A percentile compares a stretch with the other conserved stretches of the same genome.
Evolutionary conservation across 2,329 filamentous ascomycete species (phyloP).

Genomic region (Trichoderma atroviride): DNA sequence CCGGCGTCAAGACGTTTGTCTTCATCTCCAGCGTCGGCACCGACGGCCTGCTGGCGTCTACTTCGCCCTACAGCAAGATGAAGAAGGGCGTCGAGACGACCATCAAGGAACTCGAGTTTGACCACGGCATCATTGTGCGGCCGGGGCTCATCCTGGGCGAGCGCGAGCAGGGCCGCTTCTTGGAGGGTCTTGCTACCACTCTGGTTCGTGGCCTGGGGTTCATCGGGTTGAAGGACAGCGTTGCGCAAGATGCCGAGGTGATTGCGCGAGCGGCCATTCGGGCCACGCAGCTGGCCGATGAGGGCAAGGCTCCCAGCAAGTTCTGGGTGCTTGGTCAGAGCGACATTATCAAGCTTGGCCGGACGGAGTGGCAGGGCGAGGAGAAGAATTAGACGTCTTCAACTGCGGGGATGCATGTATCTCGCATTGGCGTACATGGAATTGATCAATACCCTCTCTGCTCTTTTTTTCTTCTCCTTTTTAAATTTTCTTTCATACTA

Average conservation of each 20-base stretch:
- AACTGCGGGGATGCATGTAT: not conserved
- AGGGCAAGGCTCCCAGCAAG: slow-evolving; percentile 61
- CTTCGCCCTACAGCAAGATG: slow-evolving; percentile 66
- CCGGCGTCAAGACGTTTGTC: slow-evolving; percentile 74
- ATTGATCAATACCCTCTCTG: not conserved
- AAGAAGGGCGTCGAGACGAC: slow-evolving; percentile 86
- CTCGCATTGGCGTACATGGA: not conserved
- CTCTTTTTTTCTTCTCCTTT: not conserved
- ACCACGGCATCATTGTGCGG: slow-evolving; percentile 71
- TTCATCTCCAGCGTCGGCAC: slow-evolving; percentile 67
- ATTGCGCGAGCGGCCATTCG: slow-evolving; percentile 69
- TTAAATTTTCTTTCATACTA: not conserved
- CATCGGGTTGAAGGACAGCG: slow-evolving; percentile 62
- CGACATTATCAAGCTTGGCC: slow-evolving; percentile 70
- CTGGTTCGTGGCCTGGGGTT: slow-evolving; percentile 59
- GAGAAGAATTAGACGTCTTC: not conserved
- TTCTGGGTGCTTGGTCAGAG: slow-evolving; percentile 61
- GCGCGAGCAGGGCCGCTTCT: slow-evolving; percentile 61
- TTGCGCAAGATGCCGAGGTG: slow-evolving; percentile 73
- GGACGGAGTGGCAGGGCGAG: slow-evolving; percentile 51
- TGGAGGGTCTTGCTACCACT: slow-evolving; percentile 59
- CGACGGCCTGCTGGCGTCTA: slow-evolving; percentile 42
- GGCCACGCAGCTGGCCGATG: slow-evolving; percentile 59
- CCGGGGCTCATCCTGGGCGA: slow-evolving; percentile 77
- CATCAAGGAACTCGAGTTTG: slow-evolving; percentile 72